phyloP scores from a whole-genome alignment of 352 stramenopile species.

The Aphanomyces stellatus region DNA sequence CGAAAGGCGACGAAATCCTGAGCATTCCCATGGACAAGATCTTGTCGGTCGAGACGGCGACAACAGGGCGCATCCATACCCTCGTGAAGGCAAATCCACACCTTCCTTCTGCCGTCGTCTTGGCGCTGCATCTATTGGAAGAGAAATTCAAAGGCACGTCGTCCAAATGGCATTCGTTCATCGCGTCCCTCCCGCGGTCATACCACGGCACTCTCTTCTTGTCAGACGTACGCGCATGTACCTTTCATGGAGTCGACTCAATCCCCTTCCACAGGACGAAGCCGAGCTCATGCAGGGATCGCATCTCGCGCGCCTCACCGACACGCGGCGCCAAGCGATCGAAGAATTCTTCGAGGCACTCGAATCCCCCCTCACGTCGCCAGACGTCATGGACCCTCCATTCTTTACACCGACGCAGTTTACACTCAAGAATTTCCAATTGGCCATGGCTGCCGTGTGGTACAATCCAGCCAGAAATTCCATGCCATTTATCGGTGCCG shows the following conservation, averaged over 20 bases:
- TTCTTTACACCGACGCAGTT: slow-evolving; percentile 7
- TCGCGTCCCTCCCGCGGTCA: not conserved
- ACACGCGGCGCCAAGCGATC: slow-evolving; percentile 2
- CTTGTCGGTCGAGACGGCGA: slow-evolving; percentile 6
- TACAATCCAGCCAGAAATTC: not conserved
- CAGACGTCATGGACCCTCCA: slow-evolving; percentile 2
- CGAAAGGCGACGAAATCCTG: slow-evolving; percentile 7
- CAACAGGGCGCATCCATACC: not conserved
- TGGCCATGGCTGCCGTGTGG: slow-evolving; percentile 15
- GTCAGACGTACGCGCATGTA: slow-evolving; percentile 1
- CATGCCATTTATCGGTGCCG: not conserved
- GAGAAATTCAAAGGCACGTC: slow-evolving; percentile 5
- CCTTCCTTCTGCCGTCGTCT: slow-evolving; percentile 8
- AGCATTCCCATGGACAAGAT: not conserved
- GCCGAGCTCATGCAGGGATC: slow-evolving; percentile 15
- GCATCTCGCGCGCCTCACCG: slow-evolving; percentile 3
- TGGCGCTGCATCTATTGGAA: slow-evolving; percentile 16
- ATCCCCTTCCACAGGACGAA: slow-evolving; percentile 1
- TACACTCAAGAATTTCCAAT: slow-evolving; percentile 15
- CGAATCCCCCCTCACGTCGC: slow-evolving; percentile 6
- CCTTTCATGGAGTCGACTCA: too few species aligned
- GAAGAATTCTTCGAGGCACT: slow-evolving; percentile 7
- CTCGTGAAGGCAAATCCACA: slow-evolving; percentile 2
- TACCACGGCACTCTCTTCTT: slow-evolving; percentile 9
- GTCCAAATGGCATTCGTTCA: slow-evolving; percentile 10